Base-by-base conservation (phyloP, 1,284 basidiomycete species). In the Microbotryomycetes sp. region DNA sequence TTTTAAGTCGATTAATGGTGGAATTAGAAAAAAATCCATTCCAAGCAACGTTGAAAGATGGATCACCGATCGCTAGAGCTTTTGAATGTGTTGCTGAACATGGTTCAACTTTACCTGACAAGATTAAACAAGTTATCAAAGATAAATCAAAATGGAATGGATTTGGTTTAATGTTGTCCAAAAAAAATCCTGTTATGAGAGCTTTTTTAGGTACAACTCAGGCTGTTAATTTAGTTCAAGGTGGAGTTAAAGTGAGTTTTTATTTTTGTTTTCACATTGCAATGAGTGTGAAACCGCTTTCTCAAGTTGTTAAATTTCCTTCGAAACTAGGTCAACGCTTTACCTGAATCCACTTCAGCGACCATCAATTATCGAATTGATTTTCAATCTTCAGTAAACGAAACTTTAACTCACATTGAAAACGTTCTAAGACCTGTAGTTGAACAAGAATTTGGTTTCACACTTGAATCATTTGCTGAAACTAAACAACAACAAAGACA, bases 171-270 rank as follows among this genome's bases (percentile, higher is more conserved):
- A 66, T 73, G 28, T 66, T 84, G 26, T 71, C 79, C 0, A 75
- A 78, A 42, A 60, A 74, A 15, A 74, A 80, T 51, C 72, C 72
- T 15, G 25, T 73, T 4, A 72, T 77, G 56, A 76, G 76, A 49
- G 79, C 79, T 61, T 69, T 82, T 25, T 75, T 85, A 19, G 78
- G 80, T 31, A 89, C 86, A 2, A 86, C 86, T 0, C 85, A 86
- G 71, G 86, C 87, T 1, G 79, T 84, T 45, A 85, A 86, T 70
- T 73, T 87, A 6, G 80, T 87, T 47, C 71, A 77, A 6, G 86
- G 86, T 3, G 86, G 86, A 19, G 82, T 86, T 48, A 87, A 88
- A 75, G 29, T 60, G n/a, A n/a, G n/a, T n/a, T n/a, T n/a, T n/a
- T n/a, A n/a, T n/a, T n/a, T n/a, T n/a, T n/a, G n/a, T n/a, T n/a